phyloP scores from a whole-genome alignment of 139 green algal genomes.

The Tetraselmis chui region DNA sequence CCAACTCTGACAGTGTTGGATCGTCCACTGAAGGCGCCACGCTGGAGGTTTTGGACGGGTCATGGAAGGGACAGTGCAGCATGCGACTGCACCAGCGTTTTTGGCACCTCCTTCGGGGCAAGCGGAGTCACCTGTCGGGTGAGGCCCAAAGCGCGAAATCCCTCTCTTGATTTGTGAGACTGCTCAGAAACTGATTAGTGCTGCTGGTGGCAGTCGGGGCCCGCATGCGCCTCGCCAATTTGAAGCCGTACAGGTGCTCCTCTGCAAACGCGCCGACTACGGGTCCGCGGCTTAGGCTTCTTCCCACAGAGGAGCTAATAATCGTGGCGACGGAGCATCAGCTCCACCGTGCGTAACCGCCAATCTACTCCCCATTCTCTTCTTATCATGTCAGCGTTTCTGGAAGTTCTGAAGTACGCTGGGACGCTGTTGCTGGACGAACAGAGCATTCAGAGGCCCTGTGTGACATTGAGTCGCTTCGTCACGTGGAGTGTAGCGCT shows the following conservation, averaged over 20 bases:
- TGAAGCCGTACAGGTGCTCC: not conserved
- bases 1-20: not conserved
- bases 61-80: not conserved
- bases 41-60: not conserved
- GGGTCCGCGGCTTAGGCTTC: not conserved
- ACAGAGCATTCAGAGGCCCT: not conserved
- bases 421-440: too few species aligned
- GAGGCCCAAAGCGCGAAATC: too few species aligned
- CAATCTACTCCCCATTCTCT: too few species aligned
- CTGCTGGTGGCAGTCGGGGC: too few species aligned
- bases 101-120: not conserved
- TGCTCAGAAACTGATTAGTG: too few species aligned
- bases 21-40: not conserved
- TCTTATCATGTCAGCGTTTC: too few species aligned
- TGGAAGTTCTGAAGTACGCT: too few species aligned
- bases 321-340: not conserved
- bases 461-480: not conserved
- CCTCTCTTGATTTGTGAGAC: too few species aligned
- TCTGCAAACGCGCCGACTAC: not conserved
- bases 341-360: too few species aligned
- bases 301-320: not conserved
- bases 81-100: not conserved
- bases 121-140: not conserved
- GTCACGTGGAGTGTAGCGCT: not conserved
- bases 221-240: not conserved